Evolutionary conservation across 2,329 filamentous ascomycete species (phyloP), one percentile per base, ranked within the genome.

Genomic region (Westerdykella aurantiaca): DNA sequence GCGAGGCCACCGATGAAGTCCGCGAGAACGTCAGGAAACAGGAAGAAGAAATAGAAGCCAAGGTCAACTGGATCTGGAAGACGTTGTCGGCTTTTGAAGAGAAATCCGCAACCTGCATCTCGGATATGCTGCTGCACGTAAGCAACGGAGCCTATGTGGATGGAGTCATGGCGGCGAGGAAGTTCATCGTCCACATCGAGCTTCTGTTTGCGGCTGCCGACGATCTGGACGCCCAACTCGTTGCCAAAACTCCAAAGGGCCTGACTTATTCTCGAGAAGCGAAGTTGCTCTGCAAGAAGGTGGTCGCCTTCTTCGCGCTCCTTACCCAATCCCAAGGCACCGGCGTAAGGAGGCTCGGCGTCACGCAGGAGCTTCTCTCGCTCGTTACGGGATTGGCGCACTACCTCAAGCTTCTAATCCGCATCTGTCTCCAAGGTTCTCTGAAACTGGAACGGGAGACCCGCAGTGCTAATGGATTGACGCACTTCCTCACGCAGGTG

Each of bases 241-340:
- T 79, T 45, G 70, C 72, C 16, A 72, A 83, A 37, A 83, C 82
- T 14, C 79, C 87, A 56, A 94, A 93, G 76, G 85, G 86, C 50
- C 77, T 98, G 48, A 88, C 89, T 9, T 98, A 97, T 64, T 86
- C 86, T 14, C 83, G 93, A 58, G 93, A 98, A 72, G 87, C 93
- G n/a, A 98, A 98, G 69, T 77, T 98, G 40, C 80, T 98, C n/a
- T 98, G 93, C 75, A 98, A 98, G 70, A 98, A 98, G 69, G 95
- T 98, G 43, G 93, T 98, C 5, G 88, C 91, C 21, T 98, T 98
- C 74, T 98, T 98, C 67, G 89, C 89, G 11, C 74, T 98, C 14
- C 76, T 98, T 7, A 95, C 91, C 5, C 95, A 95, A 67, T 93
- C 90, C 1, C 91, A 97, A 63, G 90, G 96, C 60, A 88, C 83